These are phyloP conservation scores for Climacium dendroides DNA, from an alignment of 225 moss, liverwort and hornwort species.

Conservation along the genomic window DNA sequence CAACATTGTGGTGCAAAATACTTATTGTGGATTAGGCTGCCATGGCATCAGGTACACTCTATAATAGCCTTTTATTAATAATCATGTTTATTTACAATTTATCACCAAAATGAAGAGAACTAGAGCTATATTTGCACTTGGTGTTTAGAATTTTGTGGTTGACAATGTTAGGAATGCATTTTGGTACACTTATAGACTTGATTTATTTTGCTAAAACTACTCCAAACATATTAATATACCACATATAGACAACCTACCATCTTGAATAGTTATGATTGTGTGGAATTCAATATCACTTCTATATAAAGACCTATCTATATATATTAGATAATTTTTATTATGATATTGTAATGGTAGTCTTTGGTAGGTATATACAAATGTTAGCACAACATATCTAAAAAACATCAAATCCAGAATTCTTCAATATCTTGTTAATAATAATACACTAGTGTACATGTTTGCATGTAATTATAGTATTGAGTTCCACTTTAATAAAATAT, in stretches of 20 bases:
- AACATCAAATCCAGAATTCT: too few species aligned
- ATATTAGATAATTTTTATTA: too few species aligned
- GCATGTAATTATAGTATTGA: too few species aligned
- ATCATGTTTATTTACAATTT: too few species aligned
- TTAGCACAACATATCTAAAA: too few species aligned
- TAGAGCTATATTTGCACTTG: not conserved
- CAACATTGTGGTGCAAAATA: conserved; percentile 7
- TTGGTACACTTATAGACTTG: not conserved
- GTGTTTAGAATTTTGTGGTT: not conserved
- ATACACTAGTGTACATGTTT: rapidly evolving
- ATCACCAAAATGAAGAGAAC: not conserved
- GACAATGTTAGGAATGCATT: not conserved
- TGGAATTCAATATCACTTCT: too few species aligned
- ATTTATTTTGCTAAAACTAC: not conserved
- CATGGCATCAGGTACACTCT: conserved; percentile 26
- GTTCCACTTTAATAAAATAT: not conserved
- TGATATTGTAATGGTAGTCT: too few species aligned
- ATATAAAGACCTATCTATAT: too few species aligned
- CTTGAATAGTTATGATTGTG: not conserved
- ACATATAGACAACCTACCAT: rapidly evolving
- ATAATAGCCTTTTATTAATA: too few species aligned
- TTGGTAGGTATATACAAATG: too few species aligned
- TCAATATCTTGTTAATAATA: not conserved
- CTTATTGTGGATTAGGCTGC: conserved; percentile 24
- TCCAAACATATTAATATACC: not conserved